phyloP scores from a whole-genome alignment of 2,329 filamentous ascomycete species.

The Diaporthe sp. region DNA sequence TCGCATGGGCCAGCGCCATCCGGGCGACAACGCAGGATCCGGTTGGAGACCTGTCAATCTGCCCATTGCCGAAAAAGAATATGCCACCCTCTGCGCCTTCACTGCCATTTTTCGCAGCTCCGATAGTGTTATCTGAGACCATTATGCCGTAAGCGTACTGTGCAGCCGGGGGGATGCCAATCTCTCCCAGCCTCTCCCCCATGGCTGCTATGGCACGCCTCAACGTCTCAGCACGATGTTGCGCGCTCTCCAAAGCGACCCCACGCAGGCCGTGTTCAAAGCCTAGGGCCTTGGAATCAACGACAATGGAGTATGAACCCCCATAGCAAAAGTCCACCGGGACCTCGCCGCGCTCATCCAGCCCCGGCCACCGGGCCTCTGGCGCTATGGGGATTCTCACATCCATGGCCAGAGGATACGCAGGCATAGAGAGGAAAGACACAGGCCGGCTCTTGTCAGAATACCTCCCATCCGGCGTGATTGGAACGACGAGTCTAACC shows the following conservation, averaged over 20 bases:
- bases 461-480: not conserved
- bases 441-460: not conserved
- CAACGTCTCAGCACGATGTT: not conserved
- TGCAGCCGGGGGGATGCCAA: not conserved
- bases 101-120: not conserved
- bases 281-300: conserved; percentile 39
- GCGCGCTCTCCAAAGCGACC: not conserved
- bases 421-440: not conserved
- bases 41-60: conserved; percentile 67
- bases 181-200: not conserved
- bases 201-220: not conserved
- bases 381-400: not conserved
- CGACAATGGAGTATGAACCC: conserved; percentile 58
- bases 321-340: conserved; percentile 55
- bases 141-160: conserved; percentile 1
- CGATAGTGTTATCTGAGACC: not conserved
- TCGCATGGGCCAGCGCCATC: conserved; percentile 25
- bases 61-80: conserved; percentile 59
- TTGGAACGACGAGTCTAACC: not conserved
- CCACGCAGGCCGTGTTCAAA: not conserved
- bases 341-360: conserved; percentile 46
- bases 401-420: not conserved
- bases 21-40: conserved; percentile 41
- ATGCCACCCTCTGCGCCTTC: conserved; percentile 53
- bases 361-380: conserved; percentile 54